These are phyloP conservation scores for Protomyces gravidus DNA, from an alignment of 1,139 yeast genomes.

Conservation along the genomic window DNA sequence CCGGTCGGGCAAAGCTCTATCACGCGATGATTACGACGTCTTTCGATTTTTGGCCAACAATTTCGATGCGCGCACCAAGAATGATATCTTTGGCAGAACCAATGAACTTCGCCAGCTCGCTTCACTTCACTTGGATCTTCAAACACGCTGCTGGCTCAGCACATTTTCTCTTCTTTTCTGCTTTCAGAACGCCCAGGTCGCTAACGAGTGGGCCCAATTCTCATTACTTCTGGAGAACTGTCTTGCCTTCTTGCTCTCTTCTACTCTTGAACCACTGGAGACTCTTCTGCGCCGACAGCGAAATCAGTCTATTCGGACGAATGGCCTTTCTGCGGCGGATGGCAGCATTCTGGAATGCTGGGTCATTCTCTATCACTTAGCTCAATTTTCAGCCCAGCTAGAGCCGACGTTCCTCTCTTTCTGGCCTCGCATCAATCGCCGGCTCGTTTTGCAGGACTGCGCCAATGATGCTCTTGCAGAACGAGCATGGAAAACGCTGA, in stretches of 20 bases:
- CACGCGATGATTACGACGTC: neutral
- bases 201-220: neutral
- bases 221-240: neutral
- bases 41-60: neutral
- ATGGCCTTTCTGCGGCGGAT: neutral
- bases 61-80: neutral
- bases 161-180: neutral
- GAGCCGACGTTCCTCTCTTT: neutral
- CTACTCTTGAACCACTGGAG: neutral
- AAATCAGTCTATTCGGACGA: neutral
- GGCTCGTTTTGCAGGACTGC: neutral
- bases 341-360: conserved; percentile 8
- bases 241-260: neutral
- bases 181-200: neutral
- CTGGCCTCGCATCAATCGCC: conserved; percentile 6
- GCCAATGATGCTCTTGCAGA: neutral
- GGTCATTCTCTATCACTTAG: conserved; percentile 5
- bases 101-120: neutral
- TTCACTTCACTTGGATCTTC: neutral
- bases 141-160: neutral
- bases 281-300: neutral
- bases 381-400: neutral
- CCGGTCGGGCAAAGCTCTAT: neutral
- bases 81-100: neutral
- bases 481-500: conserved; percentile 5